Base-by-base conservation (phyloP, 225 moss, liverwort and hornwort genomes). In the Marchantia paleacea region DNA sequence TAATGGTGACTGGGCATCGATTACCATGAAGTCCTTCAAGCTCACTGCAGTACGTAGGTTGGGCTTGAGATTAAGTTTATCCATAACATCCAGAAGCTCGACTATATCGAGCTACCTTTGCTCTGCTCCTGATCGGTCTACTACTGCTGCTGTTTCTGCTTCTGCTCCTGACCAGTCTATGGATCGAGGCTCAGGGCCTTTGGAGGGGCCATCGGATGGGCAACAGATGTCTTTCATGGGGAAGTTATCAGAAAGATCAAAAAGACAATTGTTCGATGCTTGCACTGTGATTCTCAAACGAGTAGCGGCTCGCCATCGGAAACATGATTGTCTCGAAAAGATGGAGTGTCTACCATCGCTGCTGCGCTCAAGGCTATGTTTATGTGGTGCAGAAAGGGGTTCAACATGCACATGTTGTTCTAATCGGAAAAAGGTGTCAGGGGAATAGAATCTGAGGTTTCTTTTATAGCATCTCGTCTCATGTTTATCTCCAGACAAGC, bases 371-470 rank as follows among this genome's bases (percentile, higher is more conserved):
- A 31, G 29, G 30, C 68, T 68, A 13, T 14, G 30, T 31, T 30
- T 15, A 30, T 31, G 68, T 29, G 31, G 15, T 68, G 28, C 29
- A 68, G 29, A 68, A 68, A 31, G 24, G 13, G 14, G 28, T 15
- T 68, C 3, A 14, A 30, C 14, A 68, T 68, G 68, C 31, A 68
- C 68, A 30, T 68, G 68, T 31, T 29, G 68, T 68, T 68, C 15
- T 31, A 30, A 3, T 29, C 29, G 4, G 24, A 62, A 61, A 62
- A 68, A 68, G 68, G 28, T 68, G 68, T 68, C 68, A 68, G 68
- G 30, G 6, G 68, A 68, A 68, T 68, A 62, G 66, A 66, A 66
- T 66, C 66, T 68, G 29, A 29, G 29, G 13, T 68, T 57, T 68
- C 30, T 62, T 62, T 62, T 62, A n/a, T 62, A 24, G 6, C 6